Conservation (phyloP, 305 asterid species). For the Coffea humblotiana region DNA sequence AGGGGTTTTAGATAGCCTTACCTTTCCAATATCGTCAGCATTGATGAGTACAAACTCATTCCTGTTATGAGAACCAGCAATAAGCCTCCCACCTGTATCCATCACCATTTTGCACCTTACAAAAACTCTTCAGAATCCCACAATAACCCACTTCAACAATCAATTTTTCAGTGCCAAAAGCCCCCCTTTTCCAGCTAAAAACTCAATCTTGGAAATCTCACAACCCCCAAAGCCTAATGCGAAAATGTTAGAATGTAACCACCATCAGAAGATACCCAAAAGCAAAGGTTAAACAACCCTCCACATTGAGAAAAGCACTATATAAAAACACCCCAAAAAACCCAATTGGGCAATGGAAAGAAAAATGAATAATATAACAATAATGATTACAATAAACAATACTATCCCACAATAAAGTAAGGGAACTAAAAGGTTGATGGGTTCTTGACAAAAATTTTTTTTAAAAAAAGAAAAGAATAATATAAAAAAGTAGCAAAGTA, state of each 20-base stretch:
- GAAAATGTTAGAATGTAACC: slow-evolving; percentile 29
- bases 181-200: slow-evolving; percentile 26
- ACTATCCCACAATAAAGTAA: slow-evolving; percentile 1
- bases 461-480: not conserved
- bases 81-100: slow-evolving; percentile 83
- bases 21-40: slow-evolving; percentile 88
- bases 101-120: slow-evolving; percentile 46
- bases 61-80: slow-evolving; percentile 90
- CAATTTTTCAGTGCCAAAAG: slow-evolving; percentile 17
- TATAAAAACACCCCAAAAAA: slow-evolving; percentile 9
- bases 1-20: slow-evolving; percentile 23
- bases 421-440: slow-evolving; percentile 10
- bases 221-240: slow-evolving; percentile 1
- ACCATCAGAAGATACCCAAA: slow-evolving; percentile 40
- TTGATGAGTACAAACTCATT: slow-evolving; percentile 77
- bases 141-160: slow-evolving; percentile 18
- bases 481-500: not conserved
- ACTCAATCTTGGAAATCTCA: slow-evolving; percentile 31
- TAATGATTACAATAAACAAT: slow-evolving; percentile 24
- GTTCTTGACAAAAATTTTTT: slow-evolving; percentile 4
- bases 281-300: slow-evolving; percentile 6
- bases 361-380: slow-evolving; percentile 11
- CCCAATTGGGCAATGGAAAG: slow-evolving; percentile 33
- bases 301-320: slow-evolving; percentile 40
- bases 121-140: slow-evolving; percentile 29